Base-by-base conservation (phyloP, 164 flowering plant species). In the Protea cynaroides region DNA sequence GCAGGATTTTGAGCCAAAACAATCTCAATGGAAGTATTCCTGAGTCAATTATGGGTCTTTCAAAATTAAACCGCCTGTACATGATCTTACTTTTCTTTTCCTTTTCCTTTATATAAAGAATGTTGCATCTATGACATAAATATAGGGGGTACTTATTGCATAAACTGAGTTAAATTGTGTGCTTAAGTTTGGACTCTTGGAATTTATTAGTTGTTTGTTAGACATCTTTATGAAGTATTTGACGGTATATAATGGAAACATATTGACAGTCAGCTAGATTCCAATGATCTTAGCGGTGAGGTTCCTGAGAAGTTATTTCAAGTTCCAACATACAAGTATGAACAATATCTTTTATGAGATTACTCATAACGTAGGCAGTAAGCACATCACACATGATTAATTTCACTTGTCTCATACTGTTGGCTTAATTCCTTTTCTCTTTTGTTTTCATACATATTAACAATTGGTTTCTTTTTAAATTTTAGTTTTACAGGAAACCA, bases 1-100 rank as follows among this genome's bases (percentile, higher is more conserved):
- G 69, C 91, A 94, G 98, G 86, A 69, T 76, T 59, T 72, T 94
- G 83, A 94, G 83, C 80, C 83, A 85, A 65, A 94, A 94, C 78
- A 79, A 83, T 76, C 84, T 94, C 47, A 74, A 61, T 62, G 98
- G 98, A 65, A 69, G 71, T 21, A 82, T 94, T 56, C 98, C 98
- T 3, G 81, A 75, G 18, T 81, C 96, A 58, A 73, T 94, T 57
- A 58, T 90, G 17, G 66, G 62, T 64, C 82, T 90, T 71, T 57
- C 84, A 59, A 77, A 53, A 73, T 76, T 90, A 77, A 80, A 77
- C 65, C 77, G 63, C 63, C 63, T 94, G 98, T 90, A 87, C 46
- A 92, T 84, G 53, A 19, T 76, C 63, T 29, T 40, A 8, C 14
- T 40, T 40, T 40, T 40, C 34, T 29, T 29, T 29, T 5, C 34